Conservation (phyloP, 2,329 filamentous ascomycete species). For the Monosporascus cannonballus region DNA sequence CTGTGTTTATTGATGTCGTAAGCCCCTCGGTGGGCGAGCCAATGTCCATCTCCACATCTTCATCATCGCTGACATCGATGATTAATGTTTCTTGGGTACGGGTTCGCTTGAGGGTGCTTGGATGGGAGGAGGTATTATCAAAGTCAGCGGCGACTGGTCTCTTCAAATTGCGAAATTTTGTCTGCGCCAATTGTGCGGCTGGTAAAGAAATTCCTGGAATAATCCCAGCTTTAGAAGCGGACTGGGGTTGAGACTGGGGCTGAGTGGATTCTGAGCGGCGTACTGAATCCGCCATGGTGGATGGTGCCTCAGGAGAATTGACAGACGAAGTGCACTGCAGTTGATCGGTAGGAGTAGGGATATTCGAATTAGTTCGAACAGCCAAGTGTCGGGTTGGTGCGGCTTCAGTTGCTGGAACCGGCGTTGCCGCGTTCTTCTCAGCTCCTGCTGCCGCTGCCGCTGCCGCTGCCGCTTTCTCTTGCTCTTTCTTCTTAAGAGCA, state of each 20-base stretch:
- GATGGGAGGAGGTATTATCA: slow-evolving; percentile 44
- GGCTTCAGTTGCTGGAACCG: slow-evolving; percentile 2
- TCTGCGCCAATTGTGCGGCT: slow-evolving; percentile 10
- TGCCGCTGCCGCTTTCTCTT: slow-evolving; percentile 15
- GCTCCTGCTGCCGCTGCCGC: slow-evolving; percentile 5
- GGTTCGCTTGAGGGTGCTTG: slow-evolving; percentile 48
- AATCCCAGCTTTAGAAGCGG: slow-evolving; percentile 12
- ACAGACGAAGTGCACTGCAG: slow-evolving; percentile 5
- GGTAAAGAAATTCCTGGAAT: slow-evolving; percentile 21
- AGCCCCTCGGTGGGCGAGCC: slow-evolving; percentile 45
- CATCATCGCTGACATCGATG: slow-evolving; percentile 77
- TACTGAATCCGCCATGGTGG: background rate
- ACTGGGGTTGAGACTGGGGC: slow-evolving; percentile 2
- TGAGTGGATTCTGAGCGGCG: background rate
- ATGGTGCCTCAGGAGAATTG: background rate
- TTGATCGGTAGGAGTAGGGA: slow-evolving; percentile 1
- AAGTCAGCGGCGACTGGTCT: slow-evolving; percentile 66
- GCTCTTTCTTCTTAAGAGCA: slow-evolving; percentile 52
- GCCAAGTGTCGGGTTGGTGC: slow-evolving; percentile 7
- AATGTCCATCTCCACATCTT: slow-evolving; percentile 63
- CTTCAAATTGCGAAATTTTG: slow-evolving; percentile 36
- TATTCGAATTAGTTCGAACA: background rate
- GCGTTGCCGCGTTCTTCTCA: slow-evolving; percentile 15
- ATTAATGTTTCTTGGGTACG: slow-evolving; percentile 52
- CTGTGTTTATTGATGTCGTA: slow-evolving; percentile 25